phyloP scores from a whole-genome alignment of 2,329 filamentous ascomycete species.

The Teratosphaeria viscida region DNA sequence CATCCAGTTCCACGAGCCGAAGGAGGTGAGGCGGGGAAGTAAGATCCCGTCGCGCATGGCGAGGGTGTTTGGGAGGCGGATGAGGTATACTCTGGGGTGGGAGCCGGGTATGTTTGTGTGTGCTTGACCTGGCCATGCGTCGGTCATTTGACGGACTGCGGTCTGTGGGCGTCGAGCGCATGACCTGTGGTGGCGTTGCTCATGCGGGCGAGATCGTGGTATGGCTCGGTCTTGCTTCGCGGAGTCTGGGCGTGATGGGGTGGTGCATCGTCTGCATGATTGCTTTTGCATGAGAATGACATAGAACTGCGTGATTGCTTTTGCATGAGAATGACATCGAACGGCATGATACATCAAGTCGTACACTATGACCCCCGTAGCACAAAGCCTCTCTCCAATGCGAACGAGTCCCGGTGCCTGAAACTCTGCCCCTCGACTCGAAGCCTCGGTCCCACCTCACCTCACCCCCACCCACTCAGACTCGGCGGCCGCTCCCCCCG shows the following conservation, averaged over 20 bases:
- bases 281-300: too few species aligned
- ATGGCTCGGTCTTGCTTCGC: too few species aligned
- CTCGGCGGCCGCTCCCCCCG: neutral
- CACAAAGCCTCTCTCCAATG: too few species aligned
- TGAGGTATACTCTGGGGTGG: slow-evolving; percentile 30
- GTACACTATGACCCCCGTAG: too few species aligned
- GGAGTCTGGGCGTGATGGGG: too few species aligned
- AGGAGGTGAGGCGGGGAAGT: slow-evolving; percentile 32
- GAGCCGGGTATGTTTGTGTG: slow-evolving; percentile 2
- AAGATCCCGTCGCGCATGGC: slow-evolving; percentile 43
- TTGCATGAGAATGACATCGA: too few species aligned
- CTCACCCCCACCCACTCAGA: neutral
- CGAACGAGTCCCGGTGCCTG: too few species aligned
- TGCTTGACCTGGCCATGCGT: neutral
- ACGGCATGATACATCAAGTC: too few species aligned
- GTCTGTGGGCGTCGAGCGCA: neutral
- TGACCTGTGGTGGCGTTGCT: neutral
- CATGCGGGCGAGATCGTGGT: neutral
- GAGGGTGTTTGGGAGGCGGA: slow-evolving; percentile 38
- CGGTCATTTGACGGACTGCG: neutral
- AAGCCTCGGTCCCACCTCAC: neutral
- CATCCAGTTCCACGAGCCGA: slow-evolving; percentile 53
- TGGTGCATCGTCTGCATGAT: too few species aligned
- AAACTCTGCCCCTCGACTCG: too few species aligned
- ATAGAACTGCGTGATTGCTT: too few species aligned